phyloP scores from a whole-genome alignment of 257 asterid genomes.

The Gardenia jasminoides region DNA sequence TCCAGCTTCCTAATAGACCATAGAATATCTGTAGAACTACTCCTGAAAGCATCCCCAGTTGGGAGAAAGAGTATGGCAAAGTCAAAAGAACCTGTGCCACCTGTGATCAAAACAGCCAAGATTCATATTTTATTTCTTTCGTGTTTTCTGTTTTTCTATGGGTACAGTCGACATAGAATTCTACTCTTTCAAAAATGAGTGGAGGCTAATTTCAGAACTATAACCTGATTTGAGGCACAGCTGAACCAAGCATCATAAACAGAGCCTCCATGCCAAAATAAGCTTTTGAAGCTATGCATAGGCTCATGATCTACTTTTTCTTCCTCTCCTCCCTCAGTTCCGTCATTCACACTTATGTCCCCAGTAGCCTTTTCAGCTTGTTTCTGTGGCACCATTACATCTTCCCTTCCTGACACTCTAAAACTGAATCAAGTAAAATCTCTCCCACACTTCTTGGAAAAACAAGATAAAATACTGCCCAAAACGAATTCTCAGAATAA shows the following conservation, averaged over 20 bases:
- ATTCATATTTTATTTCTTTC: not conserved
- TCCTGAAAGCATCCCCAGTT: constrained; percentile 79
- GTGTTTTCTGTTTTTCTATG: not conserved
- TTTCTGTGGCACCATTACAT: constrained; percentile 55
- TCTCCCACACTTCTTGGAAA: not conserved
- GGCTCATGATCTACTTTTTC: constrained; percentile 34
- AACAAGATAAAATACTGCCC: not conserved
- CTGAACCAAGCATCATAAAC: constrained; percentile 94
- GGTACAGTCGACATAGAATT: not conserved
- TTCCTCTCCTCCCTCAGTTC: constrained; percentile 36
- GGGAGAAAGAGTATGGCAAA: constrained; percentile 86
- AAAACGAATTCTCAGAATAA: not conserved
- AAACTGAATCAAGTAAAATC: not conserved
- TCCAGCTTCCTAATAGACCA: constrained; percentile 85
- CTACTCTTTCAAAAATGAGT: not conserved
- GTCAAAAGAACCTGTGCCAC: constrained; percentile 91
- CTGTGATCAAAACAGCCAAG: constrained; percentile 28
- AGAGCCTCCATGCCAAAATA: constrained; percentile 93
- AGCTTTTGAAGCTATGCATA: constrained; percentile 36
- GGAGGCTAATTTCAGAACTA: not conserved
- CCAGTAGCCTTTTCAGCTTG: constrained; percentile 73
- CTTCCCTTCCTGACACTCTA: constrained; percentile 11
- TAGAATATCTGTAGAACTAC: constrained; percentile 63
- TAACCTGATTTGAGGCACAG: constrained; percentile 84
- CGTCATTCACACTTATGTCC: constrained; percentile 35